Evolutionary conservation across 495 filamentous ascomycete species (phyloP), one percentile per base, ranked within the genome.

Genomic region (Penicillium diatomitis): DNA sequence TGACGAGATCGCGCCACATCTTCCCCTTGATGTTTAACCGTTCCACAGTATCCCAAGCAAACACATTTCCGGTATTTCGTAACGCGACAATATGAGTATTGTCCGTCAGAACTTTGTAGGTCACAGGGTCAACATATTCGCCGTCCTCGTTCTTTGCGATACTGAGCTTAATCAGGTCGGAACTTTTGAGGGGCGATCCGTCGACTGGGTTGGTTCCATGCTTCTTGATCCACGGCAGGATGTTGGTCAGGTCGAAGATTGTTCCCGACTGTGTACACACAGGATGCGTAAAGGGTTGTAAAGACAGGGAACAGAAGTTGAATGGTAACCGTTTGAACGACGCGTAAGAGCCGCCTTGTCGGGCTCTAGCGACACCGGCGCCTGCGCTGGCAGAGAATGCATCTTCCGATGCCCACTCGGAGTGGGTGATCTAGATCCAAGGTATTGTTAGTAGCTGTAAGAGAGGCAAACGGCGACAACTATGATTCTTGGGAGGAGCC

Each of bases 21-120:
- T 96, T 99, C 44, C 90, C 81, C 72, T 97, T 99, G 66, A 97
- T 84, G 68, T 99, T 99, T 64, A 97, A 77, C 53, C 88, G 77
- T 64, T 97, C 88, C 8, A 97, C 78, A 3, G 92, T 99, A 61
- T 97, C 92, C 80, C 84, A 95, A 7, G 90, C 82, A 61, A 96
- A 99, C 5, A 96, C 94, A 69, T 97, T 97, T 33, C 88, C 89
- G 35, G 88, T 87, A 56, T 87, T 88, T 41, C 83, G 74, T 50
- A 99, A 71, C 31, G 90, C 90, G 39, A 97, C 87, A 39, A 99
- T 86, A 63, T 99, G 92, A 6, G 94, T 96, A 64, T 96, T 97
- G 62, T 99, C 90, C 35, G 92, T 99, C 55, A 99, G 84, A 8
- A 92, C 84, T 69, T 99, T 99, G 74, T 85, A 97, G 3, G 88